These are phyloP conservation scores for Chaetomiaceae sp. DNA, from an alignment of 2,329 filamentous ascomycete species.

Conservation along the genomic window DNA sequence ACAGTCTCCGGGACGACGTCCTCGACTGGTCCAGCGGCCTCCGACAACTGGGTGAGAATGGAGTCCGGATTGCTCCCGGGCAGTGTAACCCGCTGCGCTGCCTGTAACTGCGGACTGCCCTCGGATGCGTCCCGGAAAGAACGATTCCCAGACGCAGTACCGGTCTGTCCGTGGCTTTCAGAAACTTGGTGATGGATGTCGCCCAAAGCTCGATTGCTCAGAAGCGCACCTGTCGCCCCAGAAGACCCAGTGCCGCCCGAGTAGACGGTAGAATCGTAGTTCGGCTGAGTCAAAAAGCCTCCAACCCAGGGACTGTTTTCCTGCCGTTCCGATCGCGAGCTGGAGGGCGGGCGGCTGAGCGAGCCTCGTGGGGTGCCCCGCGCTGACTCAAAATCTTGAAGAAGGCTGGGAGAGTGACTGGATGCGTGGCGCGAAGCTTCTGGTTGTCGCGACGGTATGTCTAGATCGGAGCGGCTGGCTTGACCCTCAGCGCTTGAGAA, in stretches of 20 bases:
- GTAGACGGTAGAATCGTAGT: conserved; percentile 2
- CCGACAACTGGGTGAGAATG: conserved; percentile 13
- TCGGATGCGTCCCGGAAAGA: conserved; percentile 3
- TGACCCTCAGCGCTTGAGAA: not conserved
- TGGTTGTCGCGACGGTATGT: conserved; percentile 17
- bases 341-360: not conserved
- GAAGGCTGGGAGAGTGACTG: not conserved
- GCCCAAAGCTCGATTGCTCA: not conserved
- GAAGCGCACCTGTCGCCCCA: not conserved
- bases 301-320: conserved; percentile 2
- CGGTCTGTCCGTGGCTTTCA: not conserved
- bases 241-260: not conserved
- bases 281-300: conserved; percentile 16
- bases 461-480: conserved; percentile 1
- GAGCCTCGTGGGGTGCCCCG: not conserved
- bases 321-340: not conserved
- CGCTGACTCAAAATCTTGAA: not conserved
- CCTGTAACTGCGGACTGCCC: conserved; percentile 4
- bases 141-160: not conserved
- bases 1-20: conserved; percentile 12
- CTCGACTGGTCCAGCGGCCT: not conserved
- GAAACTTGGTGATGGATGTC: not conserved
- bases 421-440: not conserved
- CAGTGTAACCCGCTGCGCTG: conserved; percentile 13
- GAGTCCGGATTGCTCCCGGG: conserved; percentile 2